Percentiles rank a stretch among this genome's conserved stretches.
Evolutionary conservation across 306 rosid genomes (phyloP).

Genomic region (Citrullus mucosospermus): DNA sequence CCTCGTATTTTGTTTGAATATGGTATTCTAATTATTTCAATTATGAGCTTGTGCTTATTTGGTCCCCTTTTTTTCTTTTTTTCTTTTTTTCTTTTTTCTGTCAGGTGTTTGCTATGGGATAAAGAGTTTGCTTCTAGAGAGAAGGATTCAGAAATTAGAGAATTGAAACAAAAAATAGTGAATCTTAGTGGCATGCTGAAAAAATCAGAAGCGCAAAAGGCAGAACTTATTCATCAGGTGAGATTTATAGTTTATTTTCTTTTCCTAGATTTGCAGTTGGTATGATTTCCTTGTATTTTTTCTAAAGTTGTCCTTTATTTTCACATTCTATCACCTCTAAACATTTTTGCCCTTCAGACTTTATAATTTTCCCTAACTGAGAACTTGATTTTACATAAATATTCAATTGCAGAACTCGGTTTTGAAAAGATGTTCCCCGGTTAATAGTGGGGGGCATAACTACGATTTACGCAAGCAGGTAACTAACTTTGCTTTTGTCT

Average conservation of each 20-base stretch:
- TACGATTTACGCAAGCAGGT: conserved; percentile 57
- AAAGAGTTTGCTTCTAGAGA: conserved; percentile 57
- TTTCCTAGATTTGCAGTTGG: background rate
- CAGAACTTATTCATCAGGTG: conserved; percentile 54
- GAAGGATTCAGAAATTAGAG: conserved; percentile 62
- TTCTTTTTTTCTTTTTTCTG: background rate
- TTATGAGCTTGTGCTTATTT: background rate
- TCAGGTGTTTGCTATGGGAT: conserved; percentile 60
- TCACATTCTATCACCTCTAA: background rate
- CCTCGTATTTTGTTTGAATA: background rate
- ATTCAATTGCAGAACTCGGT: conserved; percentile 35
- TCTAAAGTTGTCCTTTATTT: background rate
- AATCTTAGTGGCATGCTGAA: conserved; percentile 38
- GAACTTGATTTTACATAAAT: background rate
- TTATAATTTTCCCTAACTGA: background rate
- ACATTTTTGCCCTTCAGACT: background rate
- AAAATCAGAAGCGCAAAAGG: conserved; percentile 48
- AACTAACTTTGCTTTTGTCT: background rate
- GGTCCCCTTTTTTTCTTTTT: too few relatives aligned
- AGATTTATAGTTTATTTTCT: conserved; percentile 28
- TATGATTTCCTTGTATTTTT: background rate
- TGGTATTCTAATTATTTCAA: background rate
- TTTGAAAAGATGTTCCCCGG: conserved; percentile 21
- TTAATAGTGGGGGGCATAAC: conserved; percentile 27
- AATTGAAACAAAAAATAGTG: conserved; percentile 66